phyloP scores from a whole-genome alignment of 768 basidiomycete genomes.

The Termitomyces sp. region DNA sequence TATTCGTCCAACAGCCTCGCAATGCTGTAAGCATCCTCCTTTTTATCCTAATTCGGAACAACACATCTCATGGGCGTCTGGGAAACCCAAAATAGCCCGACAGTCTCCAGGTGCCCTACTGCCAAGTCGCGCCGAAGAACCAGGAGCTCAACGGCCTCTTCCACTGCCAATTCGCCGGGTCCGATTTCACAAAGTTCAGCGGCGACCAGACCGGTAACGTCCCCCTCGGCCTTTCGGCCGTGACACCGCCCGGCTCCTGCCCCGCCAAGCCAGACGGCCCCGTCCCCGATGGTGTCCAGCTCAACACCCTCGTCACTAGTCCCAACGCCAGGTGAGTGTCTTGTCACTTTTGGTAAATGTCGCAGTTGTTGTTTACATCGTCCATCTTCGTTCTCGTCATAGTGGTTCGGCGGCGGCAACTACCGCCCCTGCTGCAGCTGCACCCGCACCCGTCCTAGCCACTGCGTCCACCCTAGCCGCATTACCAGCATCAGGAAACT shows the following conservation, averaged over 20 bases:
- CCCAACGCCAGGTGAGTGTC: constrained; percentile 21
- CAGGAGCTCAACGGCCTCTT: constrained; percentile 46
- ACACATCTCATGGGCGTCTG: neutral
- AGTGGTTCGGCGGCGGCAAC: neutral
- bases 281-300: constrained; percentile 40
- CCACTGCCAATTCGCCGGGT: constrained; percentile 45
- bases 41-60: neutral
- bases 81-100: constrained; percentile 31
- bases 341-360: neutral
- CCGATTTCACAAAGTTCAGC: constrained; percentile 36
- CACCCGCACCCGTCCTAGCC: neutral
- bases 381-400: neutral
- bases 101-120: constrained; percentile 43
- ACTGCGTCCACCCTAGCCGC: neutral
- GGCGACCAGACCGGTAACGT: constrained; percentile 39
- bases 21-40: constrained; percentile 35
- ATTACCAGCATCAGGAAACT: neutral
- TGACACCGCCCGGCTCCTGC: constrained; percentile 43
- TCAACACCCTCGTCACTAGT: constrained; percentile 30
- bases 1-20: constrained; percentile 47
- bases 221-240: constrained; percentile 35
- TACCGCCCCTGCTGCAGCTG: neutral
- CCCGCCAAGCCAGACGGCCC: constrained; percentile 38
- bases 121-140: constrained; percentile 44
- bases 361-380: neutral